Base-by-base conservation (phyloP, 1,139 yeast species). In the Pichia cactophila region DNA sequence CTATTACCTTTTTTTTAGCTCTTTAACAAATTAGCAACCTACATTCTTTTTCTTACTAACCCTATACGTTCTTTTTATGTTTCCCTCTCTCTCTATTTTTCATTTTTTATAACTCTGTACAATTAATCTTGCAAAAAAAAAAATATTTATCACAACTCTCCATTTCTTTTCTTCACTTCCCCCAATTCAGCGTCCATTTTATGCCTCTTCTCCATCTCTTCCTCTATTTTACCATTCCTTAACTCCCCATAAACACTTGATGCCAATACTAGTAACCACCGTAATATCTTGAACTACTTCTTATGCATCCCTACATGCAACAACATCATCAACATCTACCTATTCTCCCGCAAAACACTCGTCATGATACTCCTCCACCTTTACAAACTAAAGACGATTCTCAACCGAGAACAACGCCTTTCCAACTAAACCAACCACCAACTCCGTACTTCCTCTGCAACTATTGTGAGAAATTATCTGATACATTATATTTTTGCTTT, bases 401-500 rank as follows among this genome's bases (percentile, higher is more conserved):
- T 16, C 11, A 35, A 11, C 38, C 23, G 8, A 16, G 23, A 35
- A 35, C 23, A 16, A 16, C 26, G 5, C 10, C 20, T 9, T 35
- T 35, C 11, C 38, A 35, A 35, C 3, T 35, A 16, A 16, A n/a
- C 23, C 8, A 35, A 5, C 38, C 38, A 35, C 50, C 50, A 11
- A 28, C 29, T 10, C 51, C 54, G 7, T 36, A 35, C 29, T 49
- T 45, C 29, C n/a, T 51, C 1, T 51, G 54, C 43, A 42, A 45
- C n/a, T 33, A 43, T 17, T 51, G 54, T 36, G 44, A 49, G 33
- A 51, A 49, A 29, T 35, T 51, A 9, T 42, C 50, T 8, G 50
- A 51, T 14, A 49, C 47, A 2, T 43, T 47, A n/a, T 51, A 49
- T 29, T 51, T 51, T 43, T 51, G 54, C 43, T 51, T 42, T 33